These are phyloP conservation scores for Cryptosporidium ryanae DNA, from an alignment of 169 alveolate species.

Conservation along the genomic window DNA sequence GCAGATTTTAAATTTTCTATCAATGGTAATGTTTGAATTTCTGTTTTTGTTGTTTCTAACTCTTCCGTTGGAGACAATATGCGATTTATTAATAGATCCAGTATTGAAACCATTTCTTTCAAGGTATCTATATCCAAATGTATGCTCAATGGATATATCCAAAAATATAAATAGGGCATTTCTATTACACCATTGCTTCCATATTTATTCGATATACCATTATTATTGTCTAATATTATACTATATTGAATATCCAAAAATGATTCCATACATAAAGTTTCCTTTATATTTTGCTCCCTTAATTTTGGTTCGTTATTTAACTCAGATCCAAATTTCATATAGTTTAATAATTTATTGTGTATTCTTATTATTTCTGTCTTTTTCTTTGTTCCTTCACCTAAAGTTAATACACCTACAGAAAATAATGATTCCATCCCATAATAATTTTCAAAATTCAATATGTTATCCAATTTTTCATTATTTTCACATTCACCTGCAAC, in stretches of 20 bases:
- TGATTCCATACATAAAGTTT: constrained; percentile 39
- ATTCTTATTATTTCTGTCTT: constrained; percentile 26
- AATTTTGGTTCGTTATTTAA: not conserved
- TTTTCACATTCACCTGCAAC: not conserved
- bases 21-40: constrained; percentile 16
- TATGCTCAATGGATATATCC: constrained; percentile 68
- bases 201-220: constrained; percentile 23
- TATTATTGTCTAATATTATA: constrained; percentile 12
- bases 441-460: constrained; percentile 3
- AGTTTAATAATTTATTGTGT: constrained; percentile 18
- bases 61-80: constrained; percentile 44
- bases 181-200: constrained; percentile 64
- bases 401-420: constrained; percentile 36
- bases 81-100: constrained; percentile 26
- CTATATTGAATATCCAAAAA: constrained; percentile 31
- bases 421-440: constrained; percentile 32
- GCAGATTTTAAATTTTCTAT: constrained; percentile 34
- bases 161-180: constrained; percentile 52
- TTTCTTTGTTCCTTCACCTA: constrained; percentile 39
- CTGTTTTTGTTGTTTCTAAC: constrained; percentile 6
- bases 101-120: constrained; percentile 37
- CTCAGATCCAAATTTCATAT: constrained; percentile 30
- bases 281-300: constrained; percentile 10
- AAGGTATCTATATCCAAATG: constrained; percentile 52
- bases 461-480: not conserved